Evolutionary conservation across 306 rosid species (phyloP).

Genomic region (Pterocarpus macrocarpus): DNA sequence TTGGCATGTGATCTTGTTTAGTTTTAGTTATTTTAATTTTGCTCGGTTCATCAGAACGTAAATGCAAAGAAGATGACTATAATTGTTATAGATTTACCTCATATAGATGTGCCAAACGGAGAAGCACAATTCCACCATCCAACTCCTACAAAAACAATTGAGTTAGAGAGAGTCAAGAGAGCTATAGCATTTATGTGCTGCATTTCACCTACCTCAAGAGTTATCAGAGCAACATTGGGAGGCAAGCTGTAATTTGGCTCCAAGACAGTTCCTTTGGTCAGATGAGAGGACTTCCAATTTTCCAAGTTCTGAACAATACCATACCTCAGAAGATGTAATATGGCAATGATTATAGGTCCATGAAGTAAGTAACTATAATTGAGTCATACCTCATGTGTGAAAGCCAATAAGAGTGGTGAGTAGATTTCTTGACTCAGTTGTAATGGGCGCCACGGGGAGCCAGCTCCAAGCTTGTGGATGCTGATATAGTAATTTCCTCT

Average conservation of each 20-base stretch:
- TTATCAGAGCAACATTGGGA: constrained; percentile 80
- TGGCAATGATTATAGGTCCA: neutral
- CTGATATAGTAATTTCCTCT: constrained; percentile 73
- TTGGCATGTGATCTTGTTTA: constrained; percentile 12
- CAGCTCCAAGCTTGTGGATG: constrained; percentile 61
- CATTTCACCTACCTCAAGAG: constrained; percentile 75
- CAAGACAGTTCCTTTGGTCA: constrained; percentile 61
- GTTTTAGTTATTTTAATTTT: neutral
- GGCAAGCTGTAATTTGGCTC: constrained; percentile 79
- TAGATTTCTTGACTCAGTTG: constrained; percentile 80
- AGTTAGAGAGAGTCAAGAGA: constrained; percentile 26
- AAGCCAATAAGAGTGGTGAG: constrained; percentile 75
- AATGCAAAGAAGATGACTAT: neutral
- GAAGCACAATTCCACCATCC: constrained; percentile 75
- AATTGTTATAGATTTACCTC: constrained; percentile 62
- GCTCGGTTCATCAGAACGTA: neutral
- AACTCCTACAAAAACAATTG: constrained; percentile 64
- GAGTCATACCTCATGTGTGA: constrained; percentile 68
- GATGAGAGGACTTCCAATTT: constrained; percentile 73
- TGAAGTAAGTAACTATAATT: neutral
- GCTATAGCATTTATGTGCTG: neutral
- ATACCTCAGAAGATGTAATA: constrained; percentile 22
- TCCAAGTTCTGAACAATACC: constrained; percentile 56
- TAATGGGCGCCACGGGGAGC: constrained; percentile 81
- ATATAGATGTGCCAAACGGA: constrained; percentile 90